These are phyloP conservation scores for Hypoxylon sp. DNA, from an alignment of 2,329 filamentous ascomycete genomes.

Conservation along the genomic window DNA sequence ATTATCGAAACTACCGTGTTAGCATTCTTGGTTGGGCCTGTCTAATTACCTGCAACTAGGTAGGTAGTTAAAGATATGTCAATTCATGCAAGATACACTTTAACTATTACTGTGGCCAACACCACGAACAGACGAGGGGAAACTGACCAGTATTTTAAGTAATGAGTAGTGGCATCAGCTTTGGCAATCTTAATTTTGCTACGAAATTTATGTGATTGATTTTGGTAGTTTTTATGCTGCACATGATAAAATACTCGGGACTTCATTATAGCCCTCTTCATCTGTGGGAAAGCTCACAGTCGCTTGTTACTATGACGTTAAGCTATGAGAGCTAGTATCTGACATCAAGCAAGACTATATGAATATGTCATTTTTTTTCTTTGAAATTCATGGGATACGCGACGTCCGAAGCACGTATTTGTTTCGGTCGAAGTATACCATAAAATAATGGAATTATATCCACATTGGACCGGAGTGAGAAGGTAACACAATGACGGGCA, in stretches of 20 bases:
- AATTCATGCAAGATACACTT: too few species aligned
- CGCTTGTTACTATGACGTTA: slow-evolving; percentile 46
- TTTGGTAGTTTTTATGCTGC: neutral
- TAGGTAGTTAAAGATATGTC: too few species aligned
- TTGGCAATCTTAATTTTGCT: neutral
- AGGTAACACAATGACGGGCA: neutral
- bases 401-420: neutral
- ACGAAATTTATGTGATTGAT: slow-evolving; percentile 17
- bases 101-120: too few species aligned
- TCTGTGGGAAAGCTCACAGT: neutral
- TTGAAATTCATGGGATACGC: neutral
- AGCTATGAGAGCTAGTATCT: slow-evolving; percentile 8
- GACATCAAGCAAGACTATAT: neutral
- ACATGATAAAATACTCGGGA: slow-evolving; percentile 25
- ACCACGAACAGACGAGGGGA: neutral
- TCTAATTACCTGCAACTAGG: too few species aligned
- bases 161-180: neutral
- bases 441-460: neutral
- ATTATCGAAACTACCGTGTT: neutral
- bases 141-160: slow-evolving; percentile 15
- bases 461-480: neutral
- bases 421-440: neutral
- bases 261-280: slow-evolving; percentile 48
- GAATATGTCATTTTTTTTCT: neutral
- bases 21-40: neutral